Evolutionary conservation across 495 filamentous ascomycete genomes (phyloP).

Genomic region (Penicillium cinerascens): DNA sequence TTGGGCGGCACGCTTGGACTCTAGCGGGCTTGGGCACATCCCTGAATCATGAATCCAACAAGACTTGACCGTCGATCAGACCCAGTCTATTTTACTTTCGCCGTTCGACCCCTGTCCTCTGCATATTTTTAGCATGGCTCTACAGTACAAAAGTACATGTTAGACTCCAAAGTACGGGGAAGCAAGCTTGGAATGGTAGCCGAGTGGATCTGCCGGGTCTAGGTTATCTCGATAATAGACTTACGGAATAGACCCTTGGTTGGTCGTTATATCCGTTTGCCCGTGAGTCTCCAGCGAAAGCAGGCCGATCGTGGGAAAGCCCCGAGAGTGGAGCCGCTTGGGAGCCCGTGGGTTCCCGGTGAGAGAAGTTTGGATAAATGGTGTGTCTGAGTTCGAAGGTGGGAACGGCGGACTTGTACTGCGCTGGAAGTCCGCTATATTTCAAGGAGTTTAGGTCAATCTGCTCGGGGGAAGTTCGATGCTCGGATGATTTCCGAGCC

Average conservation of each 20-base stretch:
- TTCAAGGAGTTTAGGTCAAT: no score
- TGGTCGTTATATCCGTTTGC: constrained; percentile 2
- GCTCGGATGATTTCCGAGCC: neutral
- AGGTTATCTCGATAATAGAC: neutral
- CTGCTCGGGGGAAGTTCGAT: neutral
- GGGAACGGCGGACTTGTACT: no score
- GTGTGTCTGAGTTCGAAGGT: no score
- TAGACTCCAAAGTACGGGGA: neutral
- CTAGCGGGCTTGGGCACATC: neutral
- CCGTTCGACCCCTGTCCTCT: neutral
- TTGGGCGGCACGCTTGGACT: constrained; percentile 12
- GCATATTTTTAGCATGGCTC: no score
- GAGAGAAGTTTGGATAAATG: neutral
- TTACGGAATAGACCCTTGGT: neutral
- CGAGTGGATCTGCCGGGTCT: neutral
- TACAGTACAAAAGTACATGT: neutral
- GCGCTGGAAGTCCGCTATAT: no score
- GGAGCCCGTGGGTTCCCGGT: neutral
- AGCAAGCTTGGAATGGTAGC: neutral
- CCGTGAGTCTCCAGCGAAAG: constrained; percentile 8
- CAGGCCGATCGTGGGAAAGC: constrained; percentile 6
- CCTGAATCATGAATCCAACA: constrained; percentile 19
- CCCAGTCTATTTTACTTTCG: neutral
- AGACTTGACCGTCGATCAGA: constrained; percentile 14
- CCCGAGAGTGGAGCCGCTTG: constrained; percentile 14